Conservation (phyloP, 2,329 filamentous ascomycete species). For the Penicillium sp. region DNA sequence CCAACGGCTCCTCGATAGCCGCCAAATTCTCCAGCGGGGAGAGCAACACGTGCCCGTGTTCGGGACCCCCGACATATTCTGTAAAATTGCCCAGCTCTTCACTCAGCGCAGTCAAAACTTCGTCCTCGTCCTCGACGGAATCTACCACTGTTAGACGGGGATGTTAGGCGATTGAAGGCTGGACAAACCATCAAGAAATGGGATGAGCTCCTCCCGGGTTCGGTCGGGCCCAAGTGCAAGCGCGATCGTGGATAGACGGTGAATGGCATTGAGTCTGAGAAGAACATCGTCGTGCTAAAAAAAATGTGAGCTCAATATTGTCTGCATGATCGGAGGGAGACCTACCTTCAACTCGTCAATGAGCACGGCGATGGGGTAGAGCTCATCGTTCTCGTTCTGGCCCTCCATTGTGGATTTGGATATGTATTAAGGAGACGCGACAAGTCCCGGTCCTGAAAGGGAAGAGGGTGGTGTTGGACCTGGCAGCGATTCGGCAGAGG, state of each 20-base stretch:
- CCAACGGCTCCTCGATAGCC: constrained; percentile 95
- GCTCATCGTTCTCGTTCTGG: constrained; percentile 91
- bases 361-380: constrained; percentile 98
- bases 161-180: constrained; percentile 13
- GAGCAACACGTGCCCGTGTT: constrained; percentile 92
- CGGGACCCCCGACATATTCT: constrained; percentile 93
- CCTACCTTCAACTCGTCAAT: constrained; percentile 97
- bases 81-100: constrained; percentile 96
- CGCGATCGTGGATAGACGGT: constrained; percentile 96
- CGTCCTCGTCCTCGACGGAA: constrained; percentile 98
- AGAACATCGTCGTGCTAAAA: constrained; percentile 94
- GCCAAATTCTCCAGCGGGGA: constrained; percentile 97
- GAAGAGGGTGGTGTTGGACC: constrained; percentile 27
- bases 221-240: constrained; percentile 92
- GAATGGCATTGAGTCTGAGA: constrained; percentile 96
- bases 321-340: constrained; percentile 14
- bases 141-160: constrained; percentile 57
- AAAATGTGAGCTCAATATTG: constrained; percentile 23
- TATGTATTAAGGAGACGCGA: constrained; percentile 28
- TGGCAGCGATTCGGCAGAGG: constrained; percentile 7
- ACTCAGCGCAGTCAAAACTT: constrained; percentile 93
- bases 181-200: constrained; percentile 91
- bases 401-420: constrained; percentile 73
- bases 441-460: constrained; percentile 32
- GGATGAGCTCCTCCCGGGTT: constrained; percentile 97